Evolutionary conservation across 2,329 filamentous ascomycete species (phyloP).

Genomic region (Apiospora rasikravindrae): DNA sequence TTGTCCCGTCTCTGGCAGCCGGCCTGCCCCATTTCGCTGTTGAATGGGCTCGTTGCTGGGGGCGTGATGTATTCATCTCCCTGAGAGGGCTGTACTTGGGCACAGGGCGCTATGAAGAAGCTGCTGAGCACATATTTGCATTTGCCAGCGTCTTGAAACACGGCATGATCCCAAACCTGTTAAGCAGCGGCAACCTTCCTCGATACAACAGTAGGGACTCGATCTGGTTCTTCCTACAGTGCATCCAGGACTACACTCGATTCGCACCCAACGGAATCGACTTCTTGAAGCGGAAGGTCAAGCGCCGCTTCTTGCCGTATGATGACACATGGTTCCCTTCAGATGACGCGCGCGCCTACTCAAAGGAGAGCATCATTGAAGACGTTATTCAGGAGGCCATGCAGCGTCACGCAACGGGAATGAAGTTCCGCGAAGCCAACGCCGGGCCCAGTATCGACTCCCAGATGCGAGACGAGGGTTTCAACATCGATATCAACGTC

Average conservation of each 20-base stretch:
- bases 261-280: constrained; percentile 78
- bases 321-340: constrained; percentile 93
- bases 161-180: constrained; percentile 95
- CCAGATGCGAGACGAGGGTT: constrained; percentile 92
- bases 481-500: constrained; percentile 87
- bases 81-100: constrained; percentile 89
- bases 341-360: constrained; percentile 85
- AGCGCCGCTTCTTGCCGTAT: constrained; percentile 88
- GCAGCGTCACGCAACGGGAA: constrained; percentile 86
- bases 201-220: constrained; percentile 97
- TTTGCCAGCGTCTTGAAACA: constrained; percentile 98
- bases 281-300: constrained; percentile 77
- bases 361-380: constrained; percentile 78
- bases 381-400: constrained; percentile 93
- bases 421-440: constrained; percentile 94
- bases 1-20: constrained; percentile 86
- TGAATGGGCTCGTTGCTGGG: constrained; percentile 96
- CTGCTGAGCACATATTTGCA: constrained; percentile 90
- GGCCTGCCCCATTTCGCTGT: constrained; percentile 93
- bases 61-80: constrained; percentile 95
- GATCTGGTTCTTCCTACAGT: constrained; percentile 97
- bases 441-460: constrained; percentile 86
- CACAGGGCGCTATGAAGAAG: constrained; percentile 86
- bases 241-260: constrained; percentile 89
- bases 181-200: constrained; percentile 83